Evolutionary conservation across 768 basidiomycete genomes (phyloP), one percentile per base, ranked within the genome.

Genomic region (Mycena rosella): DNA sequence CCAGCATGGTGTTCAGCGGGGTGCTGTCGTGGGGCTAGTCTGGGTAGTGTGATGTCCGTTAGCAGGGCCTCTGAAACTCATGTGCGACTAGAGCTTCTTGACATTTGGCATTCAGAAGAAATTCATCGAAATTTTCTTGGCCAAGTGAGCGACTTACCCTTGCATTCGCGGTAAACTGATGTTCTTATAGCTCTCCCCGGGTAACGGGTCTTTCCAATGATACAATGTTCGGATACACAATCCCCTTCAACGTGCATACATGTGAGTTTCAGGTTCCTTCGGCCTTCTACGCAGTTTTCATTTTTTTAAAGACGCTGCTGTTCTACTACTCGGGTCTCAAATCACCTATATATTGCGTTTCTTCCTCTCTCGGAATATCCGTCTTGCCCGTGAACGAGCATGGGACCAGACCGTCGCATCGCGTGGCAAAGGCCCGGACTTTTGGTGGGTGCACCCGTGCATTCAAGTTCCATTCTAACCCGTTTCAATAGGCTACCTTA

Each of bases 321-420:
- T 93, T 17, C 82, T 95, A 58, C 85, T 96, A 60, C 75, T 96
- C 6, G 89, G 92, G 11, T 82, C 88, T 0, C 95, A 96, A 80
- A 75, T 93, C 38, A 92, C 93, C 0, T 79, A 79, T 22, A 91
- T 98, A 62, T 84, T 97, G 55, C 85, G 83, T 3, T 96, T 92
- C 82, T 96, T 96, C 80, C 86, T 98, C 56, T 85, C 89, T 30
- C 88, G 88, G 51, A 96, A 97, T 78, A 89, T 97, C 52, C 87
- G 89, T 29, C 86, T 96, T 48, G 94, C 95, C 0, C 87, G 91
- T 2, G 87, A 88, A 59, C 86, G 92, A 14, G 95, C 88, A 14
- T 94, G 90, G 87, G 90, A 87, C 22, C 91, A 96, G 75, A 96
- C 95, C 0, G 89, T 97, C 30, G 80, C 85, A 8, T 96, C 95